Evolutionary conservation across 768 basidiomycete species (phyloP).

Genomic region (Tulasnella sp.): DNA sequence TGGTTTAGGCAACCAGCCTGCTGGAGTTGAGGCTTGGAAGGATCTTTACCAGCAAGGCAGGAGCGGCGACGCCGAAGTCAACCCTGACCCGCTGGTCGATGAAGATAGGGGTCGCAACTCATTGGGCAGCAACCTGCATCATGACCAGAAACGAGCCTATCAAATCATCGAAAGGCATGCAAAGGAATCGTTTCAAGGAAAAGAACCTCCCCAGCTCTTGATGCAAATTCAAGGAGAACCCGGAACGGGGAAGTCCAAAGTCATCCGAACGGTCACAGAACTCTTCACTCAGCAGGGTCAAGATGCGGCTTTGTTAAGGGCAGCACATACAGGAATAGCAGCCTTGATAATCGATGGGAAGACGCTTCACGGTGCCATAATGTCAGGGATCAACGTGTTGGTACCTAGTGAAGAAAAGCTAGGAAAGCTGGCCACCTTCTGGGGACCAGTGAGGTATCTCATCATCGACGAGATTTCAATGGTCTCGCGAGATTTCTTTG

Average conservation of each 20-base stretch:
- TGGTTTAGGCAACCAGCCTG: too few species aligned
- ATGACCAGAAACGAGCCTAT: constrained; percentile 42
- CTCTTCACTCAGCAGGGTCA: constrained; percentile 35
- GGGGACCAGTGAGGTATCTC: constrained; percentile 31
- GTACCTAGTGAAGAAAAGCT: background rate
- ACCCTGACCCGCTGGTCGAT: too few species aligned
- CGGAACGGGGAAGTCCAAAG: constrained; percentile 46
- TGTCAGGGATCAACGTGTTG: background rate
- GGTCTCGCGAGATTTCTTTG: constrained; percentile 33
- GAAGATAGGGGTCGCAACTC: too few species aligned
- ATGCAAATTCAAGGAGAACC: constrained; percentile 47
- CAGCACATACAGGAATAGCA: constrained; percentile 45
- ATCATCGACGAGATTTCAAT: constrained; percentile 48
- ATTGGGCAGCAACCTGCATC: too few species aligned
- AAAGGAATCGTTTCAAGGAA: constrained; percentile 31
- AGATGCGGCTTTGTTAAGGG: constrained; percentile 37
- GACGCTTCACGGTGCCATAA: constrained; percentile 17
- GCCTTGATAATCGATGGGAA: constrained; percentile 43
- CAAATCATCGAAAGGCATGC: constrained; percentile 42
- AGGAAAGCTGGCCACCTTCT: background rate
- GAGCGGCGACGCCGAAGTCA: too few species aligned
- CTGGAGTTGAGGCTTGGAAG: too few species aligned
- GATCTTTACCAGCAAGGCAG: too few species aligned
- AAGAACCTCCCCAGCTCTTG: constrained; percentile 36
- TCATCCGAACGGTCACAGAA: constrained; percentile 43